Evolutionary conservation across 768 basidiomycete genomes (phyloP).

Genomic region (Boletus huronensis): DNA sequence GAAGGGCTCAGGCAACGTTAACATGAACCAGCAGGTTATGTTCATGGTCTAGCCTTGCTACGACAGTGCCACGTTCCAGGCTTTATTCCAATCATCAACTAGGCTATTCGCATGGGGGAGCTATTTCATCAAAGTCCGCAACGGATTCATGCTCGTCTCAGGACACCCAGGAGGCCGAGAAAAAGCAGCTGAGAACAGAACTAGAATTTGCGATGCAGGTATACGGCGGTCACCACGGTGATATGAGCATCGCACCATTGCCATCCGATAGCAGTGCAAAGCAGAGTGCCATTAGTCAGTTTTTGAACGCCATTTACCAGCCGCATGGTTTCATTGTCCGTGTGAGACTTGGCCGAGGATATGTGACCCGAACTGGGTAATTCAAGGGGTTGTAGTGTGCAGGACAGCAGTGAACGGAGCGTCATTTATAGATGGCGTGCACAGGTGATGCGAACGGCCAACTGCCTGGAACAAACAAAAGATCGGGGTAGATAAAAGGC

Average conservation of each 20-base stretch:
- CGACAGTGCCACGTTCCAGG: too few relatives aligned
- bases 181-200: not conserved
- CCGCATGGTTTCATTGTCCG: not conserved
- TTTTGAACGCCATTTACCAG: too few relatives aligned
- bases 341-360: not conserved
- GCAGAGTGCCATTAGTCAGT: too few relatives aligned
- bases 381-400: not conserved
- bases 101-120: not conserved
- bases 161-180: not conserved
- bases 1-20: not conserved
- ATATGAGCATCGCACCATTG: not conserved
- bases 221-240: conserved; percentile 3
- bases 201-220: not conserved
- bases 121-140: not conserved
- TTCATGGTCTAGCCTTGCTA: not conserved
- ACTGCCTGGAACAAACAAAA: conserved; percentile 1
- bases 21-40: not conserved
- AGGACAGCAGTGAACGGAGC: too few relatives aligned
- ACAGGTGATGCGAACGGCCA: conserved; percentile 9
- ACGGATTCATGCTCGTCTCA: not conserved
- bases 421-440: not conserved
- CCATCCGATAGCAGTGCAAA: not conserved
- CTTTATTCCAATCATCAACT: too few relatives aligned
- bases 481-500: conserved; percentile 12
- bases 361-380: not conserved